A percentile compares a stretch with the other conserved stretches of the same genome.
phyloP scores from a whole-genome alignment of 495 filamentous ascomycete genomes.

The Talaromyces wortmannii region DNA sequence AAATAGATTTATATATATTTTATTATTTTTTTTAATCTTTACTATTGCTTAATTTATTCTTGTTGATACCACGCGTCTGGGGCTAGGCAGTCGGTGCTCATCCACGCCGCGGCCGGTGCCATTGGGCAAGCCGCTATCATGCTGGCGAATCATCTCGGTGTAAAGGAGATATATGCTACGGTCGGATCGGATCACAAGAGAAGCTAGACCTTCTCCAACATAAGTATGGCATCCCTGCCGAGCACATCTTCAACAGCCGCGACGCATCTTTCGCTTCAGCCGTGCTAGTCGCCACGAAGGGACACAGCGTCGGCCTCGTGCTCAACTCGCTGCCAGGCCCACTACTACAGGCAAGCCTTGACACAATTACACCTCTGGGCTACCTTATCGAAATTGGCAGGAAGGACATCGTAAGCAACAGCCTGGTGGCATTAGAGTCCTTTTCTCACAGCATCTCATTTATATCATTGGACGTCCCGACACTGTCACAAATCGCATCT shows the following conservation, averaged over 20 bases:
- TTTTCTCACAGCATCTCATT: not conserved
- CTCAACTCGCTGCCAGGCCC: slow-evolving; percentile 49
- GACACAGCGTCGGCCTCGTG: slow-evolving; percentile 47
- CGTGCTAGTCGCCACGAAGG: slow-evolving; percentile 35
- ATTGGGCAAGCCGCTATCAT: slow-evolving; percentile 26
- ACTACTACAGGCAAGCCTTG: slow-evolving; percentile 40
- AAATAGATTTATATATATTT: no score
- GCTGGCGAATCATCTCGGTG: slow-evolving; percentile 1
- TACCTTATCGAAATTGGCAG: slow-evolving; percentile 45
- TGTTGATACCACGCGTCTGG: slow-evolving; percentile 7
- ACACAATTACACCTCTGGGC: slow-evolving; percentile 49
- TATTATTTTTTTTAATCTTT: no score
- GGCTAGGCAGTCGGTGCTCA: slow-evolving; percentile 44
- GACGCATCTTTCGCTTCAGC: slow-evolving; percentile 33
- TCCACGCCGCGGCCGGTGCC: slow-evolving; percentile 45
- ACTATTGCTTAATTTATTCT: slow-evolving; percentile 6
- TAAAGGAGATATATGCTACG: slow-evolving; percentile 29
- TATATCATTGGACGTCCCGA: not conserved
- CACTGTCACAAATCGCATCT: not conserved
- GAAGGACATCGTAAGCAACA: slow-evolving; percentile 9
- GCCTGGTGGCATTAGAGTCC: not conserved
- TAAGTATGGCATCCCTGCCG: slow-evolving; percentile 20
- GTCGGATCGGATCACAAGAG: slow-evolving; percentile 34
- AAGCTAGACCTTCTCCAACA: slow-evolving; percentile 29
- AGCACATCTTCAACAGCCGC: slow-evolving; percentile 45